These are phyloP conservation scores for Aureoboletus auriporus DNA, from an alignment of 768 basidiomycete genomes.

Conservation along the genomic window DNA sequence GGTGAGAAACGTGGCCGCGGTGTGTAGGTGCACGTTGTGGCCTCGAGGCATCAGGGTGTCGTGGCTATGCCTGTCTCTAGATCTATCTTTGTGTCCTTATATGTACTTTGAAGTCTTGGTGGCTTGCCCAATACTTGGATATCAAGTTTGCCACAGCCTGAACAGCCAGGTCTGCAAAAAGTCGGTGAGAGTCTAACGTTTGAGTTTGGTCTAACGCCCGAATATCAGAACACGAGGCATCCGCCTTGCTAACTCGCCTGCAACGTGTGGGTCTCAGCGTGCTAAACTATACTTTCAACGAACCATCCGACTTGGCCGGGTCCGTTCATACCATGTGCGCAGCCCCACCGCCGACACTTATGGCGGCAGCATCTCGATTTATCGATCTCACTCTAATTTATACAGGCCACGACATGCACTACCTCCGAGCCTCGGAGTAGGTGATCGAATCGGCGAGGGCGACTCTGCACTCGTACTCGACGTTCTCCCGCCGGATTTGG, in stretches of 20 bases:
- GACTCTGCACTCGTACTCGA: constrained; percentile 60
- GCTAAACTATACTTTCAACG: constrained; percentile 1
- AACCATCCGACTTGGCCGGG: neutral
- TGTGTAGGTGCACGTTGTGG: constrained; percentile 9
- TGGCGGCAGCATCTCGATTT: constrained; percentile 1
- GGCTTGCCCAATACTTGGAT: constrained; percentile 4
- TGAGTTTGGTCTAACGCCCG: constrained; percentile 1
- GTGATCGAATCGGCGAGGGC: constrained; percentile 56
- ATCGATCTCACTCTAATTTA: constrained; percentile 1
- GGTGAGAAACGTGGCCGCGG: neutral
- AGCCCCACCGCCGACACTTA: neutral
- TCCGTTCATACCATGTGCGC: constrained; percentile 16
- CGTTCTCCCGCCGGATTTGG: constrained; percentile 55
- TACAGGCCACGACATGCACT: constrained; percentile 18
- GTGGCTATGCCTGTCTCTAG: constrained; percentile 15
- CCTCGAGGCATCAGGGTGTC: constrained; percentile 19
- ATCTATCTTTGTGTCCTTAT: too few relatives aligned
- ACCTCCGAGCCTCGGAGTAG: constrained; percentile 29
- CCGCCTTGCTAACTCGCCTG: neutral
- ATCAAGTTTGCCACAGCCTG: neutral
- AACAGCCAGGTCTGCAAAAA: too few relatives aligned
- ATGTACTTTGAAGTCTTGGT: neutral
- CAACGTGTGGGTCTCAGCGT: constrained; percentile 8
- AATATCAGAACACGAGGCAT: constrained; percentile 8
- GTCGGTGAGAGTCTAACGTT: neutral